Percentiles rank a stretch among this genome's conserved stretches.
phyloP scores from a whole-genome alignment of 148 eudicot genomes.

The Tetragonia tetragonoides region DNA sequence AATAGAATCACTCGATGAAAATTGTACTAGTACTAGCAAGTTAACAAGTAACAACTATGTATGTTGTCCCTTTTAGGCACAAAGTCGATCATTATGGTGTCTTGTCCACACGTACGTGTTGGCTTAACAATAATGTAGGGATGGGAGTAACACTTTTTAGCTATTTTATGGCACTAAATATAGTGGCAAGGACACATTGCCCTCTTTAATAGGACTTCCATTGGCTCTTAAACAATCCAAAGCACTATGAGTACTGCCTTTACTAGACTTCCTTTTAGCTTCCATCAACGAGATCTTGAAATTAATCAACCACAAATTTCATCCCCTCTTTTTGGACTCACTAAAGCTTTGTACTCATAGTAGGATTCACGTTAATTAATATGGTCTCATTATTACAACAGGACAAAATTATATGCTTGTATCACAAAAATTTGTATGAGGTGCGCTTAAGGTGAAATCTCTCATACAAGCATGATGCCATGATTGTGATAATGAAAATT shows the following conservation, averaged over 20 bases:
- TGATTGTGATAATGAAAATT: background rate
- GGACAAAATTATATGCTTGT: too few relatives aligned
- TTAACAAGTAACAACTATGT: too few relatives aligned
- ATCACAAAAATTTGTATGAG: too few relatives aligned
- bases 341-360: background rate
- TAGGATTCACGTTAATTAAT: background rate
- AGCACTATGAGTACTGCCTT: background rate
- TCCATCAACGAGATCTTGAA: background rate
- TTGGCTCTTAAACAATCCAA: background rate
- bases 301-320: background rate
- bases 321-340: background rate
- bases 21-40: too few relatives aligned
- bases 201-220: background rate
- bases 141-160: background rate
- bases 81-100: background rate
- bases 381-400: too few relatives aligned
- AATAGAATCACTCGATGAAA: too few relatives aligned
- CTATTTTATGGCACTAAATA: background rate
- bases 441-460: too few relatives aligned
- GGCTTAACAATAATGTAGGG: background rate
- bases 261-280: slow-evolving; percentile 2
- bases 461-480: too few relatives aligned
- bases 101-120: slow-evolving; percentile 1
- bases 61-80: background rate
- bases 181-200: slow-evolving; percentile 1